Conservation (phyloP, 164 flowering plant species). For the Berberis vulgaris region DNA sequence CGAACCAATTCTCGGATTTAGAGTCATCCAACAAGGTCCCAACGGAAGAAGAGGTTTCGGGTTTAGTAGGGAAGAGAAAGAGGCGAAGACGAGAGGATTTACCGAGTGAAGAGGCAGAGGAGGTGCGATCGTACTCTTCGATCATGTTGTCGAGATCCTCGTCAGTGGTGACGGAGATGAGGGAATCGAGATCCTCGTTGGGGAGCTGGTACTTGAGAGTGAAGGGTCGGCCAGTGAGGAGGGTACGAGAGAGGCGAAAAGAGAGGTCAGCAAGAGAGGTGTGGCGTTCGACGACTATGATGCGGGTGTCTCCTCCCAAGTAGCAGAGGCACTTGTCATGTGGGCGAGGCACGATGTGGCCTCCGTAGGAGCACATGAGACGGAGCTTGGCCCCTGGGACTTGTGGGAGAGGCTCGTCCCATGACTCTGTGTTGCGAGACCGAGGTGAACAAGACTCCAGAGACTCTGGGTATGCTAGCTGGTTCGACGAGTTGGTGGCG, state of each 20-base stretch:
- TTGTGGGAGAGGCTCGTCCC: conserved; percentile 28
- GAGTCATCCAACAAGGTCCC: conserved; percentile 59
- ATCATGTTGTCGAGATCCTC: conserved; percentile 96
- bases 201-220: conserved; percentile 84
- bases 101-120: conserved; percentile 13
- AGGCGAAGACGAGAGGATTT: conserved; percentile 46
- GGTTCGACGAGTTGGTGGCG: no score
- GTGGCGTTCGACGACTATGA: conserved; percentile 69
- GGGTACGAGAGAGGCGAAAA: conserved; percentile 45
- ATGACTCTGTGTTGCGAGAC: conserved; percentile 44
- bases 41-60: conserved; percentile 56
- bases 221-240: conserved; percentile 44
- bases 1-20: conserved; percentile 81
- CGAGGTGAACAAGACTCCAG: conserved; percentile 49
- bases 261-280: conserved; percentile 51
- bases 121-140: conserved; percentile 78
- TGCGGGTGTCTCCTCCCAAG: conserved; percentile 86
- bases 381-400: conserved; percentile 42
- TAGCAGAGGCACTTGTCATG: conserved; percentile 82
- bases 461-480: conserved; percentile 33
- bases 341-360: conserved; percentile 87
- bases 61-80: conserved; percentile 52
- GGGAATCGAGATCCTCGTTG: conserved; percentile 77
- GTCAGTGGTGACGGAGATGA: conserved; percentile 80
- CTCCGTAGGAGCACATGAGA: conserved; percentile 95